Conservation (phyloP, 441 rosid species). For the Flueggea neowawraea region DNA sequence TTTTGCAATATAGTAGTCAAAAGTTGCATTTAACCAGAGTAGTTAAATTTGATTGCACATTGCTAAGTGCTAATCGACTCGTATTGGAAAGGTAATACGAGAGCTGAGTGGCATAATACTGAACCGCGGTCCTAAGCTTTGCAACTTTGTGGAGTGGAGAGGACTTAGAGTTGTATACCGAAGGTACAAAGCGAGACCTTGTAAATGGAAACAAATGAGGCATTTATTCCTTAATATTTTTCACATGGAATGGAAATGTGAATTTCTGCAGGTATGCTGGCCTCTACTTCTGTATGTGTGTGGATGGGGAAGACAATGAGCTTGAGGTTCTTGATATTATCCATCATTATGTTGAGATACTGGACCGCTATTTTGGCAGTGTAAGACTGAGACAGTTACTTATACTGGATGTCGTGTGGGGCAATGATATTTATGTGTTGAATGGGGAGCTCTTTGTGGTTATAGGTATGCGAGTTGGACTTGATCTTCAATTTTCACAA, state of each 20-base stretch:
- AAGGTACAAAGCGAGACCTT: constrained; percentile 34
- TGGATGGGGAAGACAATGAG: constrained; percentile 87
- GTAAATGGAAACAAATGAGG: no score
- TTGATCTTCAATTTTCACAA: constrained; percentile 79
- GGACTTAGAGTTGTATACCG: constrained; percentile 84
- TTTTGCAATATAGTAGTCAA: no score
- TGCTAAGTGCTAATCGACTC: no score
- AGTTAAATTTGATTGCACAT: no score
- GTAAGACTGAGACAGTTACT: constrained; percentile 40
- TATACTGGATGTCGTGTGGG: not conserved
- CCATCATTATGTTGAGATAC: constrained; percentile 95
- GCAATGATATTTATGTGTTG: not conserved
- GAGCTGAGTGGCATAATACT: constrained; percentile 88
- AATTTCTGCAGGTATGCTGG: constrained; percentile 78
- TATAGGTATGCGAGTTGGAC: constrained; percentile 78
- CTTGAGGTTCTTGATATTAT: constrained; percentile 84
- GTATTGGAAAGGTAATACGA: constrained; percentile 58
- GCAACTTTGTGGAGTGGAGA: constrained; percentile 95
- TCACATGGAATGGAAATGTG: not conserved
- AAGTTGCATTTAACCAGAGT: no score
- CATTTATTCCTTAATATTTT: no score
- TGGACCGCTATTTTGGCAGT: constrained; percentile 96
- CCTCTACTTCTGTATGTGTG: constrained; percentile 97
- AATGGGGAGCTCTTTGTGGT: not conserved
- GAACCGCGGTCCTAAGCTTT: constrained; percentile 81